A percentile compares a stretch with the other conserved stretches of the same genome.
phyloP scores from a whole-genome alignment of 257 asterid genomes.

The Echium plantagineum region DNA sequence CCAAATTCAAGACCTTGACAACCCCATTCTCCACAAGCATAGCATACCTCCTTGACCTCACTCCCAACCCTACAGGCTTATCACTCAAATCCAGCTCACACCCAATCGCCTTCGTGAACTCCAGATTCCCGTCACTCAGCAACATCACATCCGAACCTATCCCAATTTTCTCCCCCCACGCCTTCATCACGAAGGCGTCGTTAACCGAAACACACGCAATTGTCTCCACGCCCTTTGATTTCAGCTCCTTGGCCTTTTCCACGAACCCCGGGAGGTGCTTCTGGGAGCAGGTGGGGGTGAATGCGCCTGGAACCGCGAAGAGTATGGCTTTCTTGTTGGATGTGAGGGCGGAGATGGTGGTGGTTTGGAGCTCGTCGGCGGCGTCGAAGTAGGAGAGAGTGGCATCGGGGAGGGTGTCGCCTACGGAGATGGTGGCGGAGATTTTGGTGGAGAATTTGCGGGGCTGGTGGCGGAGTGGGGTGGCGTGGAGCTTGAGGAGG shows the following conservation, averaged over 20 bases:
- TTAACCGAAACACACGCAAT: constrained; percentile 91
- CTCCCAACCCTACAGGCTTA: constrained; percentile 86
- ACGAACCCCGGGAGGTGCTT: constrained; percentile 88
- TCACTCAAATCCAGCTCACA: constrained; percentile 91
- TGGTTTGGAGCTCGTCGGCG: constrained; percentile 73
- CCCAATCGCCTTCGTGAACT: constrained; percentile 67
- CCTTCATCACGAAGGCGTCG: constrained; percentile 94
- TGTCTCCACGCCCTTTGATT: constrained; percentile 75
- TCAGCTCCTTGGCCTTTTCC: constrained; percentile 59
- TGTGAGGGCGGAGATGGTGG: constrained; percentile 68
- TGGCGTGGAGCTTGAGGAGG: constrained; percentile 18
- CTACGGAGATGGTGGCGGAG: constrained; percentile 69
- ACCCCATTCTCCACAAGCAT: constrained; percentile 77
- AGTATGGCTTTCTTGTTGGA: constrained; percentile 58
- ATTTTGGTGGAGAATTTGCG: constrained; percentile 35
- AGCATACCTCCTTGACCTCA: constrained; percentile 88
- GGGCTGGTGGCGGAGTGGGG: constrained; percentile 22
- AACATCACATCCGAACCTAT: constrained; percentile 61
- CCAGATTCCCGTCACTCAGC: constrained; percentile 86
- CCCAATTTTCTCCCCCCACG: constrained; percentile 71
- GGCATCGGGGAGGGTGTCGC: constrained; percentile 81
- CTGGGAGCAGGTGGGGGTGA: constrained; percentile 95
- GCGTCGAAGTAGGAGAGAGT: constrained; percentile 77
- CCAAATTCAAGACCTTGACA: constrained; percentile 77
- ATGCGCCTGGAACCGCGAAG: constrained; percentile 95